phyloP scores from a whole-genome alignment of 176 grass and related monocot species.

The barley (Hordeum vulgare) region DNA sequence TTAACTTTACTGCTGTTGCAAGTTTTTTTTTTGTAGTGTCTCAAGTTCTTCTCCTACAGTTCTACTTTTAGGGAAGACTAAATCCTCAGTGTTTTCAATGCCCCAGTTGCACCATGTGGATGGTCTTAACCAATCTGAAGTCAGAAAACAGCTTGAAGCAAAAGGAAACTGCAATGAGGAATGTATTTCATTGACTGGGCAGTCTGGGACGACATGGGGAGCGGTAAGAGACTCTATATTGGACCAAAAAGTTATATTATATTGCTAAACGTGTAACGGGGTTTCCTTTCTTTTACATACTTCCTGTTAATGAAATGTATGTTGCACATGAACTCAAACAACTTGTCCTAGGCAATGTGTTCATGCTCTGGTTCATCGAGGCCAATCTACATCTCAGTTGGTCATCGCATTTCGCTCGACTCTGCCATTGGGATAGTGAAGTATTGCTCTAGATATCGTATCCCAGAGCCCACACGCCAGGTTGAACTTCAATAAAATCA shows the following conservation, averaged over 20 bases:
- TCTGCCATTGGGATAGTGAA: conserved; percentile 54
- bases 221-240: conserved; percentile 35
- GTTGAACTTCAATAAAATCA: conserved; percentile 33
- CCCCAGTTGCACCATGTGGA: conserved; percentile 83
- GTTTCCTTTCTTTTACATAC: not conserved
- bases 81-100: conserved; percentile 6
- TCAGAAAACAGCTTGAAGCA: conserved; percentile 51
- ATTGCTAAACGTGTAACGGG: not conserved
- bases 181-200: conserved; percentile 55
- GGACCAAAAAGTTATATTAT: not conserved
- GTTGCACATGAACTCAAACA: not conserved
- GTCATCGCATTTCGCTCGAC: conserved; percentile 75
- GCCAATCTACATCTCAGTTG: conserved; percentile 74
- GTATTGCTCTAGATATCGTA: conserved; percentile 60
- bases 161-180: conserved; percentile 49
- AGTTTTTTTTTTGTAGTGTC: not conserved
- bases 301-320: not conserved
- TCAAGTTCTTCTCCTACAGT: not conserved
- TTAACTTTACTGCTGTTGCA: not conserved
- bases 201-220: conserved; percentile 69
- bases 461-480: conserved; percentile 82
- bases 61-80: not conserved
- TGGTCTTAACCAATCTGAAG: conserved; percentile 64
- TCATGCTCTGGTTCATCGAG: conserved; percentile 52
- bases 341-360: conserved; percentile 46